Conservation (phyloP, 1,284 basidiomycete genomes). For the Naganishia liquefaciens region DNA sequence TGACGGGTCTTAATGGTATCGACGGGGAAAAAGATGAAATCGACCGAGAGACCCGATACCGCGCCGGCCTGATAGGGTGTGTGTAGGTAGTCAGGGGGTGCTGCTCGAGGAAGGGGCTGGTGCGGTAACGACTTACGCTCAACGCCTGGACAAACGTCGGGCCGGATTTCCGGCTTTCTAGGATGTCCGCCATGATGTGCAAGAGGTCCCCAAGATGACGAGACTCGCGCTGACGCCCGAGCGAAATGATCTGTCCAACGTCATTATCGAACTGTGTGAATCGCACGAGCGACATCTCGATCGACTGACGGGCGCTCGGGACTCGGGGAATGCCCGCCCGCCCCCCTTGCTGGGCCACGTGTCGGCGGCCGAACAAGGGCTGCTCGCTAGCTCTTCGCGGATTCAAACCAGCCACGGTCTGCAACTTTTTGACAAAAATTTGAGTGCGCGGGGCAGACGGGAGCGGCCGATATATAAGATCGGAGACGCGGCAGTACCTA, state of each 20-base stretch:
- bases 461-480: constrained; percentile 14
- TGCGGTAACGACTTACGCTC: background rate
- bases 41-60: constrained; percentile 82
- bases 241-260: too few relatives aligned
- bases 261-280: too few relatives aligned
- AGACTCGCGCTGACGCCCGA: too few relatives aligned
- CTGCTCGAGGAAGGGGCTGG: background rate
- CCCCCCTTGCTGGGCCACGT: too few relatives aligned
- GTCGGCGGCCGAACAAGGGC: background rate
- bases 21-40: constrained; percentile 93
- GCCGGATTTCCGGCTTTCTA: background rate
- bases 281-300: background rate
- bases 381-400: background rate
- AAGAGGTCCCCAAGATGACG: too few relatives aligned
- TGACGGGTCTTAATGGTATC: constrained; percentile 95
- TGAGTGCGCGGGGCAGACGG: constrained; percentile 19
- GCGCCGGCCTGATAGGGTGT: constrained; percentile 65
- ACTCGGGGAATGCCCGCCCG: too few relatives aligned
- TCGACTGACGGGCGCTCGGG: too few relatives aligned
- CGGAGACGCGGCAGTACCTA: background rate
- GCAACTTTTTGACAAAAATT: constrained; percentile 21
- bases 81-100: background rate
- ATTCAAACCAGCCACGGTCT: background rate
- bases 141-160: constrained; percentile 21
- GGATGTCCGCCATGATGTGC: constrained; percentile 7